Evolutionary conservation across 805 yeast genomes (phyloP).

Genomic region (Yamadazyma scolyti): DNA sequence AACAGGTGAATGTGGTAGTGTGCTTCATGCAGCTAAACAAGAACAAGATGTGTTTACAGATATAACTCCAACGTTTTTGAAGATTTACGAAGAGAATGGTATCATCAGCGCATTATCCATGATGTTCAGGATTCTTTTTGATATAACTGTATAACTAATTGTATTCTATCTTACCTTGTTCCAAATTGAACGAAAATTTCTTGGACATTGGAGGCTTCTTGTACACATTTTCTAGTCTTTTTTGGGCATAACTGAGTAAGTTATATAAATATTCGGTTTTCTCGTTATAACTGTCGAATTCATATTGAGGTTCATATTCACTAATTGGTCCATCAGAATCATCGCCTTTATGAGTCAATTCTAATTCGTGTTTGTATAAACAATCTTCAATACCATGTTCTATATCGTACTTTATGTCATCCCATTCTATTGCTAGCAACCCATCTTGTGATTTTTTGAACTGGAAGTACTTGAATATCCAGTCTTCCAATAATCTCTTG

Average conservation of each 20-base stretch:
- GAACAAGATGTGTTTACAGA: constrained; percentile 5
- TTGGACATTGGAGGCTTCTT: too few relatives aligned
- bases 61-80: constrained; percentile 13
- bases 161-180: constrained; percentile 15
- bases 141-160: constrained; percentile 3
- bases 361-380: constrained; percentile 26
- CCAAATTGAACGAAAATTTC: constrained; percentile 32
- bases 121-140: constrained; percentile 19
- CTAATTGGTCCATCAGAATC: too few relatives aligned
- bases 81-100: constrained; percentile 22
- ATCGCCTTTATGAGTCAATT: neutral
- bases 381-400: constrained; percentile 33
- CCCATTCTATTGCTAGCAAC: constrained; percentile 40
- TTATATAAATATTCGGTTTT: constrained; percentile 16
- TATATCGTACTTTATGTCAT: constrained; percentile 36
- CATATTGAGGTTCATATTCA: constrained; percentile 22
- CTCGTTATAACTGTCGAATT: constrained; percentile 31
- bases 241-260: too few relatives aligned
- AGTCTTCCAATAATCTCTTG: constrained; percentile 22
- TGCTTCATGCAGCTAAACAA: constrained; percentile 4
- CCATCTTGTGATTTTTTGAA: constrained; percentile 35
- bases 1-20: constrained; percentile 21
- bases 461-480: constrained; percentile 33
- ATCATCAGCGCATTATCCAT: constrained; percentile 19
- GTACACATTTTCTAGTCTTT: neutral